Base-by-base conservation (phyloP, 208 protist species). In the Trypanosoma lewisi region DNA sequence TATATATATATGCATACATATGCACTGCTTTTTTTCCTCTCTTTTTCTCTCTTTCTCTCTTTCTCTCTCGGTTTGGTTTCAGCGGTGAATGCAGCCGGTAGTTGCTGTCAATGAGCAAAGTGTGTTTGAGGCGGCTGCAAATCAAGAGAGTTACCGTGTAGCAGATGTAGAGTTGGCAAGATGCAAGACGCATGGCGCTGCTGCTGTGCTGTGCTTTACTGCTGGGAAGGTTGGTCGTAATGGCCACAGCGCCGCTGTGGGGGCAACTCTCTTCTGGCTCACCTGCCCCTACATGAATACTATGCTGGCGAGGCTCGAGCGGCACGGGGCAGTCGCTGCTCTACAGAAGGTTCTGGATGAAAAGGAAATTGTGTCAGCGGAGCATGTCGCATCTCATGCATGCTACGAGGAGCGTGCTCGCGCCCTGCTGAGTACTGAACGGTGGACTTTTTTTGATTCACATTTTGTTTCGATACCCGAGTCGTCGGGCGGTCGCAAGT, bases 261-360 rank as follows among this genome's bases (percentile, higher is more conserved):
- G 89, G 2, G 83, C 86, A 0, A 95, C 89, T 28, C 55, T 93
- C 11, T 86, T 91, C 45, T 95, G 89, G 87, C 70, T 93, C 23
- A 95, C 89, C 12, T 93, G 86, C 63, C 85, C 82, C 2, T 73
- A 84, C 55, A 17, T 95, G 34, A 95, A 95, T 67, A 83, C 74
- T 25, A 59, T 95, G 14, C 60, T 95, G 4, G 82, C 84, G n/a
- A 78, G 83, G 4, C 27, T 90, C 1, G 89, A 95, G 75, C 78
- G 82, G 0, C 62, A 80, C 53, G 77, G 82, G 19, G 78, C 73
- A 14, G 73, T 95, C 28, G 68, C 69, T 21, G 54, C 51, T 0
- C 55, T 85, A 25, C 54, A 72, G 49, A 44, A 53, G 28, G 53
- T 72, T 2, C 47, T 95, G 23, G 6, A 42, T n/a, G 49, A 48